A percentile compares a stretch with the other conserved stretches of the same genome.
phyloP scores from a whole-genome alignment of 371 early-diverging fungal genomes.

The Blyttiomyces sp. region DNA sequence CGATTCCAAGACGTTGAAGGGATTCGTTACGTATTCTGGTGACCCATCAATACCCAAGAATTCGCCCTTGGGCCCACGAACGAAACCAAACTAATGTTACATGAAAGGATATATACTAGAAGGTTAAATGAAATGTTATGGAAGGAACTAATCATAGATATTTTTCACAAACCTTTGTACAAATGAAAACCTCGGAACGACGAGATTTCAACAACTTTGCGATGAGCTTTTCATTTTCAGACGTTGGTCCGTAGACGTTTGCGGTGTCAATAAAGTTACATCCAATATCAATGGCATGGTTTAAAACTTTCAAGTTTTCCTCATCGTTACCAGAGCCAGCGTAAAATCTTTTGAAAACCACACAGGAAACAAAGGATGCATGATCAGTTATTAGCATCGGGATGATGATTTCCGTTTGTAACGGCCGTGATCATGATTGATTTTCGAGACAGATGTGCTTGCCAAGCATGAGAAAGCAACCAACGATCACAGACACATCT shows the following conservation, averaged over 20 bases:
- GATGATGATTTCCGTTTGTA: no score
- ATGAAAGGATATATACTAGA: no score
- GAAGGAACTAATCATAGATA: no score
- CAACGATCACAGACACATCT: no score
- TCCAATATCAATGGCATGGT: constrained; percentile 24
- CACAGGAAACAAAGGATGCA: no score
- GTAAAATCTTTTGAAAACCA: no score
- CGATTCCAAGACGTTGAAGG: constrained; percentile 46
- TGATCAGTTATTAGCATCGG: no score
- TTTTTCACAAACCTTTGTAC: constrained; percentile 39
- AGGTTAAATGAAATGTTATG: no score
- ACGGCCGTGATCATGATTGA: no score
- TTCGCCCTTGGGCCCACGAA: constrained; percentile 29
- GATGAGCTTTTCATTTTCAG: constrained; percentile 36
- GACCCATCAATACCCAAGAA: constrained; percentile 35
- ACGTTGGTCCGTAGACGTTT: constrained; percentile 25
- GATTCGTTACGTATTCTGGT: constrained; percentile 52
- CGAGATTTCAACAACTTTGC: constrained; percentile 31
- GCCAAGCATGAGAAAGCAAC: no score
- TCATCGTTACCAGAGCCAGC: background rate
- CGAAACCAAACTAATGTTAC: constrained; percentile 41
- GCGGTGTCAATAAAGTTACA: constrained; percentile 28
- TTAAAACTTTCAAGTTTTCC: no score
- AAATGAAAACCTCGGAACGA: constrained; percentile 40
- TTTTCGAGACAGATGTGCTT: no score